Evolutionary conservation across 179 eudicot genomes (phyloP).

Genomic region (Carnegiea gigantea): DNA sequence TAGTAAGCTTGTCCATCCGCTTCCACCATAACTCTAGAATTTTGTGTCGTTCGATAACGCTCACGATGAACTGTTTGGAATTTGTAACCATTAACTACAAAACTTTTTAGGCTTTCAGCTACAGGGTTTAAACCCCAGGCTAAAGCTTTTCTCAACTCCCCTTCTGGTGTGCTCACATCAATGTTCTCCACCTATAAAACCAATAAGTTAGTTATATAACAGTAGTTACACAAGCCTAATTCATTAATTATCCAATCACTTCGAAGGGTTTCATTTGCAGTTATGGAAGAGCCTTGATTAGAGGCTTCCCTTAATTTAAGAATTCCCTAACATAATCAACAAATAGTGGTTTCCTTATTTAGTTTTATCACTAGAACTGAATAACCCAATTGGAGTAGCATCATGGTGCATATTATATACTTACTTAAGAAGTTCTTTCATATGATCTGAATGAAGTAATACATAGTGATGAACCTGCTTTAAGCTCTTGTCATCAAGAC

Average conservation of each 20-base stretch:
- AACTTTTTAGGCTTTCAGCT: background rate
- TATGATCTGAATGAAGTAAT: no score
- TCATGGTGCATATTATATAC: background rate
- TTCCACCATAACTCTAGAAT: conserved; percentile 10
- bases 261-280: background rate
- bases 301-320: background rate
- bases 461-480: no score
- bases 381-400: background rate
- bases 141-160: background rate
- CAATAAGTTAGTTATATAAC: background rate
- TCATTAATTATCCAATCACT: background rate
- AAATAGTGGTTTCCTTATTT: no score
- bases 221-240: background rate
- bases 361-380: no score
- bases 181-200: background rate
- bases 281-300: background rate
- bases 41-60: background rate
- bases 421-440: background rate
- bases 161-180: background rate
- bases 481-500: no score
- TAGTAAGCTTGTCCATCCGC: conserved; percentile 12
- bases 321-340: no score
- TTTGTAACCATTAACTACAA: background rate
- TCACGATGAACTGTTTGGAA: background rate
- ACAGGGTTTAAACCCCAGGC: background rate